A percentile compares a stretch with the other conserved stretches of the same genome.
Conservation (phyloP, 148 eudicot species). For the Arctostaphylos glauca region DNA sequence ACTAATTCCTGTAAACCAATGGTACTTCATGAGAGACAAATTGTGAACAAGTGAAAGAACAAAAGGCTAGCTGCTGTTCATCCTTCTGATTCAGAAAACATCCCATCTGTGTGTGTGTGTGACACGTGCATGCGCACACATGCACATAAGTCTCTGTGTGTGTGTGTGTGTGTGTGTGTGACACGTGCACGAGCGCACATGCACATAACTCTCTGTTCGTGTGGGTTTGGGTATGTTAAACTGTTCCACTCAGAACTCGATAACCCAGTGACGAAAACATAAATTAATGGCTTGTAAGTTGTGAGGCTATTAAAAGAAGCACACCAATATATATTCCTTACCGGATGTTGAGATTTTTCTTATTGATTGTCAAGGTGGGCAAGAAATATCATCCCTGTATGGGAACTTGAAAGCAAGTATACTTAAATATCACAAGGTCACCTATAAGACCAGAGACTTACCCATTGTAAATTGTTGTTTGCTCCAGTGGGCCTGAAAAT, state of each 20-base stretch:
- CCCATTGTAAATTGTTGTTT: slow-evolving; percentile 88
- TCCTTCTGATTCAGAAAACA: not conserved
- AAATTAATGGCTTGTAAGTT: not conserved
- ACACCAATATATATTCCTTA: not conserved
- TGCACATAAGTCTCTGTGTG: too few species aligned
- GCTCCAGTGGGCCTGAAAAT: slow-evolving; percentile 85
- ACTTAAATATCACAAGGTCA: not conserved
- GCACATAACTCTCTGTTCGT: too few species aligned
- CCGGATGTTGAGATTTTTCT: not conserved
- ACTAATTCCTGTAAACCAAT: not conserved
- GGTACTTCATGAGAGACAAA: not conserved
- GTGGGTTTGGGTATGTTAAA: too few species aligned
- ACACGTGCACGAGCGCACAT: too few species aligned
- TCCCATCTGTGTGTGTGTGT: not conserved
- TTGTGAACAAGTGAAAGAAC: not conserved
- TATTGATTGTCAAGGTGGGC: slow-evolving; percentile 4
- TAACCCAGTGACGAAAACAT: not conserved
- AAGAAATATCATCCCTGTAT: not conserved
- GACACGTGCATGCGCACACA: too few species aligned
- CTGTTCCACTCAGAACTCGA: too few species aligned
- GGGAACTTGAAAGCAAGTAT: slow-evolving; percentile 6
- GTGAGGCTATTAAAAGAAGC: not conserved
- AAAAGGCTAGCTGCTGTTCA: not conserved
- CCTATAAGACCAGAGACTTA: slow-evolving; percentile 25
- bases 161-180: too few species aligned